Evolutionary conservation across 331 rosid species (phyloP).

Genomic region (Acacia concinna): DNA sequence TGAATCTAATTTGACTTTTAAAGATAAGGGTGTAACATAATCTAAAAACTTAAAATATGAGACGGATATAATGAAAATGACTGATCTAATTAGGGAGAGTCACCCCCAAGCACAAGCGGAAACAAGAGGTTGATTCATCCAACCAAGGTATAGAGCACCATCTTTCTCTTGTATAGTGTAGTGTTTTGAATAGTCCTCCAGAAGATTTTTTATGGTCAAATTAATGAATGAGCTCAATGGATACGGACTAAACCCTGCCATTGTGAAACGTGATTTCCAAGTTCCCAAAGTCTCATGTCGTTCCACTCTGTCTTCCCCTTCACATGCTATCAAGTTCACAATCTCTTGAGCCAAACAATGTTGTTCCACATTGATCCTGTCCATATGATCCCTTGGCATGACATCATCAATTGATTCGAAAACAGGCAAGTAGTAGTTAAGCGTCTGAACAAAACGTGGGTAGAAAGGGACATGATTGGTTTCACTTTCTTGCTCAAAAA

Average conservation of each 20-base stretch:
- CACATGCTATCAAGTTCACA: neutral
- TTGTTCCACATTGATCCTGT: neutral
- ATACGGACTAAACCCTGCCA: neutral
- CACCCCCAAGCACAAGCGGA: slow-evolving; percentile 1
- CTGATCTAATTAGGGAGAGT: neutral
- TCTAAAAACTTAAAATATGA: neutral
- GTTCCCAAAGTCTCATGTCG: neutral
- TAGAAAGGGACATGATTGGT: neutral
- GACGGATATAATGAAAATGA: neutral
- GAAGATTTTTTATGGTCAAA: neutral
- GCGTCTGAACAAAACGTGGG: neutral
- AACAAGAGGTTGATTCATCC: slow-evolving; percentile 5
- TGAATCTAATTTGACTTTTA: neutral
- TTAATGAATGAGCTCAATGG: neutral
- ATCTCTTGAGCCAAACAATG: neutral
- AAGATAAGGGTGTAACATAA: neutral
- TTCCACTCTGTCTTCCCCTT: neutral
- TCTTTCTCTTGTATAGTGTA: neutral
- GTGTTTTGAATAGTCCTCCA: neutral
- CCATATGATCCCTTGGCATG: neutral
- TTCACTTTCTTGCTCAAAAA: neutral
- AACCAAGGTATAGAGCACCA: slow-evolving; percentile 1
- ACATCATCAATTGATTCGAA: neutral
- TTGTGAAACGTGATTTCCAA: neutral
- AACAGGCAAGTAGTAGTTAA: neutral